Evolutionary conservation across 768 basidiomycete genomes (phyloP).

Genomic region (Boletellus ananiceps): DNA sequence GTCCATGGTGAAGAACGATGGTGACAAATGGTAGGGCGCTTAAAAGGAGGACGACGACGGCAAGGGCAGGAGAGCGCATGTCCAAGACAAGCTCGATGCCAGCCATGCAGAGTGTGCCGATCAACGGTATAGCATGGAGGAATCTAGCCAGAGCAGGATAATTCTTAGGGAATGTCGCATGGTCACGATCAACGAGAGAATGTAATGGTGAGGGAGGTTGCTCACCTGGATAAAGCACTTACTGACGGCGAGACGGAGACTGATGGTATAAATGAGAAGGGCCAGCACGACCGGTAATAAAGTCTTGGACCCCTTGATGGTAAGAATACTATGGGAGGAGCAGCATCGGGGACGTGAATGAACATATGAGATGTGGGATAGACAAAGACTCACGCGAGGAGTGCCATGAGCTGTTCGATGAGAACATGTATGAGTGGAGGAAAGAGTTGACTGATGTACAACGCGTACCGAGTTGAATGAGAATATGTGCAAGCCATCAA

Average conservation of each 20-base stretch:
- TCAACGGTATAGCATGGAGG: background rate
- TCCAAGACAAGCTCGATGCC: background rate
- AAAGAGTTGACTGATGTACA: background rate
- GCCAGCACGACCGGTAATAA: constrained; percentile 9
- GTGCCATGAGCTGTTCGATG: constrained; percentile 6
- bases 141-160: background rate
- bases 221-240: background rate
- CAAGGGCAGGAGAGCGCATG: background rate
- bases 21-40: background rate
- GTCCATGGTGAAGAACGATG: background rate
- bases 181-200: background rate
- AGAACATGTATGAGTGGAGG: background rate
- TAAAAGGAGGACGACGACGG: background rate
- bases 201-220: background rate
- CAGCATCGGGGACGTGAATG: background rate
- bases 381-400: constrained; percentile 11
- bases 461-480: constrained; percentile 15
- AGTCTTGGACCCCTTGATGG: constrained; percentile 3
- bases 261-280: background rate
- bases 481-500: constrained; percentile 7
- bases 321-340: constrained; percentile 8
- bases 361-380: background rate
- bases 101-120: background rate
- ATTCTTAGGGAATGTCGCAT: background rate
- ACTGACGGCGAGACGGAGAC: background rate